Evolutionary conservation across 1,284 basidiomycete species (phyloP).

Genomic region (Pyrrhoderma lamaoense): DNA sequence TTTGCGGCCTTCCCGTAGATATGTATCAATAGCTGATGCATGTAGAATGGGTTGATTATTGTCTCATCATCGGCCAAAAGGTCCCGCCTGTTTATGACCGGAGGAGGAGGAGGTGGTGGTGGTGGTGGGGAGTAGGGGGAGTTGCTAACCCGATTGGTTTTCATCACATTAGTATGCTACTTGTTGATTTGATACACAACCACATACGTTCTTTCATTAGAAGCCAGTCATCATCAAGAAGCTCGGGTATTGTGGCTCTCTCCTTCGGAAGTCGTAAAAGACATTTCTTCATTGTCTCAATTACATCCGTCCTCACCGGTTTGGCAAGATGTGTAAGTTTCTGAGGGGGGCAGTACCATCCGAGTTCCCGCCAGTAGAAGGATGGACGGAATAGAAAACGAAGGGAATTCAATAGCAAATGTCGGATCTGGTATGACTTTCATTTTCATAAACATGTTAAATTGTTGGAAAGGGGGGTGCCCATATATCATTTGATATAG

Average conservation of each 20-base stretch:
- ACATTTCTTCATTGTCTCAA: slow-evolving; percentile 70
- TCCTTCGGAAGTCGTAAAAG: slow-evolving; percentile 68
- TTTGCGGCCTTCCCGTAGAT: too few relatives aligned
- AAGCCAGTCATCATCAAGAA: slow-evolving; percentile 62
- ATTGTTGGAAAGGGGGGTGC: slow-evolving; percentile 83
- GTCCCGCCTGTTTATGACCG: slow-evolving; percentile 21
- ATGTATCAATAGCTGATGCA: slow-evolving; percentile 50
- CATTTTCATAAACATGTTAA: slow-evolving; percentile 81
- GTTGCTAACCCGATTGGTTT: background rate
- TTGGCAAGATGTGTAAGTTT: slow-evolving; percentile 56
- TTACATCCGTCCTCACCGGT: slow-evolving; percentile 60
- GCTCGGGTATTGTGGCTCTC: slow-evolving; percentile 73
- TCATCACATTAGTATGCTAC: background rate
- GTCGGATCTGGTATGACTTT: slow-evolving; percentile 74
- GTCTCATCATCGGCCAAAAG: slow-evolving; percentile 47
- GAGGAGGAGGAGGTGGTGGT: slow-evolving; percentile 2
- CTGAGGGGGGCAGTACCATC: slow-evolving; percentile 36
- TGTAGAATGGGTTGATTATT: slow-evolving; percentile 67
- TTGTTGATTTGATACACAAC: background rate
- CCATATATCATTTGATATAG: slow-evolving; percentile 98
- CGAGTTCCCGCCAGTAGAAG: slow-evolving; percentile 26
- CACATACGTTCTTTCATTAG: slow-evolving; percentile 34
- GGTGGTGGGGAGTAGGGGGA: background rate
- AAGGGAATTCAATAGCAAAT: slow-evolving; percentile 74
- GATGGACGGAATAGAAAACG: slow-evolving; percentile 48